These are phyloP conservation scores for Sporothrix schenckii DNA, from an alignment of 2,329 filamentous ascomycete genomes.

Conservation along the genomic window DNA sequence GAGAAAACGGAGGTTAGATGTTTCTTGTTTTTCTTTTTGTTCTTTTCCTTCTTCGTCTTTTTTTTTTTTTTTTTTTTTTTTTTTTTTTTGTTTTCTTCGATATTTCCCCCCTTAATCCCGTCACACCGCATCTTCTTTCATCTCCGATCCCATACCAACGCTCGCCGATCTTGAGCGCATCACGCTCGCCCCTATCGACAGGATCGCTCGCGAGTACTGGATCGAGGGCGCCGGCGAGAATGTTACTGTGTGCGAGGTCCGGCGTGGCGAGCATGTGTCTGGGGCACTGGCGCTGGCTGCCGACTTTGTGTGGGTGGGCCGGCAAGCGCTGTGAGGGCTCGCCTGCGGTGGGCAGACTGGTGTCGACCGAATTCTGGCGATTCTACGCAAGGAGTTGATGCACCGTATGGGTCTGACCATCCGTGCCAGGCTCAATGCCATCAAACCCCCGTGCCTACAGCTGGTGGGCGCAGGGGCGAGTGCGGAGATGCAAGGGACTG, in stretches of 20 bases:
- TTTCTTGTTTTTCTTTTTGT: not conserved
- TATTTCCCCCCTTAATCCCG: not conserved
- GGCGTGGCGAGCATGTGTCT: constrained; percentile 57
- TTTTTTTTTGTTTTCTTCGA: not conserved
- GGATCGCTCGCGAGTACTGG: constrained; percentile 30
- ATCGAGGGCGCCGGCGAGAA: constrained; percentile 32
- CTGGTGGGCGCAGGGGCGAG: not conserved
- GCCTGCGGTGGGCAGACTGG: constrained; percentile 31
- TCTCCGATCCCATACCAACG: constrained; percentile 35
- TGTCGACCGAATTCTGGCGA: constrained; percentile 26
- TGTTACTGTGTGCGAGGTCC: constrained; percentile 40
- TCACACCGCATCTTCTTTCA: no score
- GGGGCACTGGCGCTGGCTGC: constrained; percentile 57
- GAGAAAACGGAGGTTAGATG: no score
- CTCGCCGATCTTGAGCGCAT: constrained; percentile 26
- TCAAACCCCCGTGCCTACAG: not conserved
- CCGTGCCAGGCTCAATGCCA: constrained; percentile 13
- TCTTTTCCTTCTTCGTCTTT: not conserved
- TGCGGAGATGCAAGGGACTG: not conserved
- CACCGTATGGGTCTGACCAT: constrained; percentile 27
- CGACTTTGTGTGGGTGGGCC: constrained; percentile 52
- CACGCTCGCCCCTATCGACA: constrained; percentile 23
- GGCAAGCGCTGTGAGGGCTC: constrained; percentile 55
- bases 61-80: not conserved
- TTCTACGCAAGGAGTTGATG: constrained; percentile 30